Conservation (phyloP, 306 rosid species). For the Comarum palustre region DNA sequence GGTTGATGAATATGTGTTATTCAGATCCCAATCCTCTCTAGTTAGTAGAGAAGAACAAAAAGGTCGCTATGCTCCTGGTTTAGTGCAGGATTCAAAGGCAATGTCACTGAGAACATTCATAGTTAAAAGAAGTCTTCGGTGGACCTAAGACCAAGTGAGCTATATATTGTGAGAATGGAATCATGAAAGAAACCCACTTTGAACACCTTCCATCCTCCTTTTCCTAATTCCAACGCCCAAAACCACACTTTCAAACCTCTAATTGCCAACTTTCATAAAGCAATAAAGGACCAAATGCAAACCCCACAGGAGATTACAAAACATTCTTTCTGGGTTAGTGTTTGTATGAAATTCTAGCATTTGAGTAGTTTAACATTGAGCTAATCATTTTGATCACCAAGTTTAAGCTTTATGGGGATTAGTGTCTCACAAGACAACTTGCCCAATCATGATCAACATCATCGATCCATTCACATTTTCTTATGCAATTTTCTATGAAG, state of each 20-base stretch:
- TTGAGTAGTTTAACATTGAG: constrained; percentile 43
- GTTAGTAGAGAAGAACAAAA: constrained; percentile 20
- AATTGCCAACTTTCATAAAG: constrained; percentile 68
- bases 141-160: constrained; percentile 40
- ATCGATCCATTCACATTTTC: constrained; percentile 1
- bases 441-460: constrained; percentile 28
- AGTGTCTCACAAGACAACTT: constrained; percentile 48
- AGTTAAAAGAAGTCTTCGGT: constrained; percentile 20
- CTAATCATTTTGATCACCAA: constrained; percentile 69
- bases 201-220: constrained; percentile 42
- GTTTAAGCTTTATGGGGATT: constrained; percentile 52
- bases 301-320: constrained; percentile 32
- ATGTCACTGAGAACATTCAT: constrained; percentile 13
- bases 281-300: constrained; percentile 25
- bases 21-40: constrained; percentile 10
- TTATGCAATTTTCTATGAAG: not conserved
- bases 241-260: constrained; percentile 57
- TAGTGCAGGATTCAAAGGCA: constrained; percentile 35
- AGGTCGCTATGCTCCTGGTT: constrained; percentile 29
- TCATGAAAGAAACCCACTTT: constrained; percentile 43
- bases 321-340: constrained; percentile 45
- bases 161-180: constrained; percentile 13
- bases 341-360: constrained; percentile 30
- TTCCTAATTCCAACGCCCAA: constrained; percentile 69
- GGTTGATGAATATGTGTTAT: not conserved